Evolutionary conservation across 257 asterid species (phyloP).

Genomic region (Solanum rostratum): DNA sequence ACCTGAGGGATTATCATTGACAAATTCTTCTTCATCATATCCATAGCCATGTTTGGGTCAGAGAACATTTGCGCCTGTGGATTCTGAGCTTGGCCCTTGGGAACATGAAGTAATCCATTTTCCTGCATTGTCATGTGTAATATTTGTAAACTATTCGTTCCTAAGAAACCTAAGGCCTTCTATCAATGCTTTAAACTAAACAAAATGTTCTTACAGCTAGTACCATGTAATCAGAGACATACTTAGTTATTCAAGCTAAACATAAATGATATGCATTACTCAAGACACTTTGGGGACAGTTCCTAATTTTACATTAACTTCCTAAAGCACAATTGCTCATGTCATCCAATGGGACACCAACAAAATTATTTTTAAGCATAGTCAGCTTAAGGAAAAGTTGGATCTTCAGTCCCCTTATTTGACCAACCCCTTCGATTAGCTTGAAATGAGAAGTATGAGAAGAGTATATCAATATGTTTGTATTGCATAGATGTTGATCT

Average conservation of each 20-base stretch:
- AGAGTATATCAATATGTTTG: not conserved
- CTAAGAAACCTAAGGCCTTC: not conserved
- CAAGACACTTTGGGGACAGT: not conserved
- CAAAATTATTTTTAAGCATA: not conserved
- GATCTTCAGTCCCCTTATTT: not conserved
- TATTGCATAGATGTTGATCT: not conserved
- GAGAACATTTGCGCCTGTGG: slow-evolving; percentile 98
- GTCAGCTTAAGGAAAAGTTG: not conserved
- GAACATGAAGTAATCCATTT: slow-evolving; percentile 70
- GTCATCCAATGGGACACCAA: not conserved
- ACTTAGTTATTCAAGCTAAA: not conserved
- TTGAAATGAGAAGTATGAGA: not conserved
- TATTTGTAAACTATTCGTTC: not conserved
- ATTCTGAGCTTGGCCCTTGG: slow-evolving; percentile 82
- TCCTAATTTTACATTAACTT: not conserved
- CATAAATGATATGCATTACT: not conserved
- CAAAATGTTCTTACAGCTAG: not conserved
- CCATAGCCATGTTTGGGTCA: slow-evolving; percentile 99
- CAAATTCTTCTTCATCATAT: slow-evolving; percentile 93
- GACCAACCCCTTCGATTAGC: not conserved
- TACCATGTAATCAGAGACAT: not conserved
- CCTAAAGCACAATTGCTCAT: not conserved
- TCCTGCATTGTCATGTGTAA: slow-evolving; percentile 35
- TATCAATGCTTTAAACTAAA: not conserved
- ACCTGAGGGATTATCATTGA: slow-evolving; percentile 98